phyloP scores from a whole-genome alignment of 441 rosid genomes.

The Omphalea diandra region DNA sequence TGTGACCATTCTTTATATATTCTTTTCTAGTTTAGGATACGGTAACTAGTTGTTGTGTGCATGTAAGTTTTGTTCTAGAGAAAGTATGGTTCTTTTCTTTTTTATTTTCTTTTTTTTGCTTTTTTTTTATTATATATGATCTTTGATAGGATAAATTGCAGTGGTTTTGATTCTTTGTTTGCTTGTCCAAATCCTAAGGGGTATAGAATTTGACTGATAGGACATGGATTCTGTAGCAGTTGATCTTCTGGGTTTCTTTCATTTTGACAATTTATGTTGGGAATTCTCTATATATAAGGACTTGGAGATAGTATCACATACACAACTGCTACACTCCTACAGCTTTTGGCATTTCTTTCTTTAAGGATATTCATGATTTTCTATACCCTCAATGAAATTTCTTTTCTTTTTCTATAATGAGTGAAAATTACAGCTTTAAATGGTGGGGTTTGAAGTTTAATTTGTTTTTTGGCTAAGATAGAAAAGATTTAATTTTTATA shows the following conservation, averaged over 20 bases:
- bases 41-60: neutral
- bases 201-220: slow-evolving; percentile 61
- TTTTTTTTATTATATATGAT: slow-evolving; percentile 22
- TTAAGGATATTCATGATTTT: slow-evolving; percentile 12
- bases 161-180: slow-evolving; percentile 50
- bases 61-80: neutral
- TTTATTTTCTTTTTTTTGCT: neutral
- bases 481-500: slow-evolving; percentile 6
- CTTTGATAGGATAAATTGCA: slow-evolving; percentile 38
- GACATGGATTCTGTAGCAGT: slow-evolving; percentile 40
- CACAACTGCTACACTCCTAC: slow-evolving; percentile 15
- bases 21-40: neutral
- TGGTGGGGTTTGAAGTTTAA: slow-evolving; percentile 16
- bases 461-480: slow-evolving; percentile 28
- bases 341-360: slow-evolving; percentile 24
- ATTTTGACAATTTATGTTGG: slow-evolving; percentile 20
- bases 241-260: slow-evolving; percentile 45
- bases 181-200: slow-evolving; percentile 61
- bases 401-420: neutral
- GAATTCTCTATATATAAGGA: slow-evolving; percentile 18
- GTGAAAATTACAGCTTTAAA: slow-evolving; percentile 22
- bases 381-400: slow-evolving; percentile 26
- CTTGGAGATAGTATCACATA: slow-evolving; percentile 16
- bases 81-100: neutral
- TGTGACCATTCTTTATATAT: slow-evolving; percentile 16